Evolutionary conservation across 495 filamentous ascomycete species (phyloP), one percentile per base, ranked within the genome.

Genomic region (Lophium mytilinum): DNA sequence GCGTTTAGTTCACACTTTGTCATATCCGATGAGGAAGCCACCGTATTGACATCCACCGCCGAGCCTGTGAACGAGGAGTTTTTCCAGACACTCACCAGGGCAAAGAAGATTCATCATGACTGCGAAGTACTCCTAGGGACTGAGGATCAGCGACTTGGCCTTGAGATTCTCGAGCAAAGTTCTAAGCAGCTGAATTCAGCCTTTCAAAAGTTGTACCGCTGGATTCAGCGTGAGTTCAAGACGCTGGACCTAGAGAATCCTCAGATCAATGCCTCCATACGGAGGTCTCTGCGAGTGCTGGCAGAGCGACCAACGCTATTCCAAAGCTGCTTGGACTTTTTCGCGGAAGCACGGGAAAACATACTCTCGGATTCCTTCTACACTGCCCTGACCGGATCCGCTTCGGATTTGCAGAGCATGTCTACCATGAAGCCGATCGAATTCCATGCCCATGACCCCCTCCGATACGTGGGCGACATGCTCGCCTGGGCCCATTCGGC

Each of bases 381-480:
- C 67, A 80, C 87, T 48, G 93, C 93, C 0, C 72, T 99, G 34
- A 96, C 93, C 4, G 90, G 92, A 42, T 81, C 79, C 0, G 56
- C 62, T 30, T 57, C 64, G 5, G 73, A 76, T 39, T 51, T n/a
- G 18, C 47, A 39, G 19, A 55, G 48, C 50, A 18, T 63, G 65
- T 73, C 45, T 1, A 78, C 79, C 5, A 80, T 87, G 21, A 96
- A 97, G 58, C 90, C 94, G 0, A 99, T 99, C 61, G 94, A 99
- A 67, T 79, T 96, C 45, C 87, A 83, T 35, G 90, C 93, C 10
- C 90, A 96, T 65, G 93, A 99, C 66, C 86, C 89, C 11, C 73
- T 99, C 12, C 79, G 93, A 36, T 99, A 97, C 66, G 84, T 95
- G 17, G 91, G 93, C 18, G 93, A 99, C 67, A 97, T 99, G 92